Evolutionary conservation across 1,284 basidiomycete genomes (phyloP), one percentile per base, ranked within the genome.

Genomic region (Naganishia sp.): DNA sequence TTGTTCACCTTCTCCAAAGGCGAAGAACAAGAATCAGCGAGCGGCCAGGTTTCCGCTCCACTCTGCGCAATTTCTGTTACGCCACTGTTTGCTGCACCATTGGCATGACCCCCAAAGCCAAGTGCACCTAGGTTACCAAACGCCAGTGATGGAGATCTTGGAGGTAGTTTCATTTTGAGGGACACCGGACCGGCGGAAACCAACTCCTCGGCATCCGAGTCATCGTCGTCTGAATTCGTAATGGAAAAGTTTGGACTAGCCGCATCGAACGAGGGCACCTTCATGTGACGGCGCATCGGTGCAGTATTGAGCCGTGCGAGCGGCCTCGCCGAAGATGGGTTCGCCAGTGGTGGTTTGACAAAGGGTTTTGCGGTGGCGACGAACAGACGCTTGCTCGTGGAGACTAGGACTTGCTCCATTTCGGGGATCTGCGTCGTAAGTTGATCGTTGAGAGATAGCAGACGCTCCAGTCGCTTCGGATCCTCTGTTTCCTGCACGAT

Each of bases 381-480:
- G 72, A 55, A 76, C 75, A 56, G 76, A 46, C 79, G 72, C 17
- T 57, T 47, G 32, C 45, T 18, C 72, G 74, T 6, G 73, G 75
- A 2, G 72, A 76, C n/a, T 25, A 66, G 68, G 71, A 81, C 63
- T 47, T 71, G 71, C 3, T 74, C 73, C 1, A 76, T 74, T 42
- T 72, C 66, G 2, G 77, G 74, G 41, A 82, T 65, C 31, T 86
- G 78, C 0, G 79, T 77, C 5, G 84, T 85, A 13, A 94, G 79
- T 47, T 83, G 80, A 74, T 95, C 92, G 72, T 90, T 92, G 51
- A 92, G 78, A 2, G 72, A 78, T 9, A 94, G 81, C 23, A 93
- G 80, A 50, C 85, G 85, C 69, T 89, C 87, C 72, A 92, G 78
- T 21, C 81, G 79, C 21, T 74, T 74, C 0, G 85, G 83, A 66